phyloP scores from a whole-genome alignment of 441 rosid species.

The Populus hybrid region DNA sequence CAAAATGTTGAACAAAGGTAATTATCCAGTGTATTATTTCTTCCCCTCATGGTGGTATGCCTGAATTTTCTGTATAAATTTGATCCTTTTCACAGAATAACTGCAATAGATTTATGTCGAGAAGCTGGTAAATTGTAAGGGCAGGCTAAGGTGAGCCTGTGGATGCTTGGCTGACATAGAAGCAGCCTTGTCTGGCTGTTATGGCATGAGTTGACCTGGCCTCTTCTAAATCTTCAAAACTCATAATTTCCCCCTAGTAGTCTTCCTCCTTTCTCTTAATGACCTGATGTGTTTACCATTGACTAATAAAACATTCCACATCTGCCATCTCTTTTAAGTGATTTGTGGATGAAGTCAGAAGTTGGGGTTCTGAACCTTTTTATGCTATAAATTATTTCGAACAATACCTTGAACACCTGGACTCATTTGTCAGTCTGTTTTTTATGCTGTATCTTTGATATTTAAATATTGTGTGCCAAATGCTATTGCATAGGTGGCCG shows the following conservation, averaged over 20 bases:
- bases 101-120: background rate
- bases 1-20: constrained; percentile 73
- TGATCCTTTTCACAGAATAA: background rate
- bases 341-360: background rate
- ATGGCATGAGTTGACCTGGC: background rate
- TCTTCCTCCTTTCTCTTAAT: background rate
- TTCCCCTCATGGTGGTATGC: background rate
- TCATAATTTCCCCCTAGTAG: background rate
- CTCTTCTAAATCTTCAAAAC: background rate
- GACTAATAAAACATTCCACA: background rate
- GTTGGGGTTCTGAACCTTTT: background rate
- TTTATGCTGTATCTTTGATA: background rate
- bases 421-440: background rate
- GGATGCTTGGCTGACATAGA: background rate
- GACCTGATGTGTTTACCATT: background rate
- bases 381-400: background rate
- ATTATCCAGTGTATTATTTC: background rate
- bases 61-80: no score
- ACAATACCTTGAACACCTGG: background rate
- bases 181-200: background rate
- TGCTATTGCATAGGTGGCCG: background rate
- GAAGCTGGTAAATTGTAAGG: background rate
- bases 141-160: background rate
- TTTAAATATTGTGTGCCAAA: background rate
- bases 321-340: no score